Conservation (phyloP, 106 monocot species). For the Dioscorea zingiberensis region DNA sequence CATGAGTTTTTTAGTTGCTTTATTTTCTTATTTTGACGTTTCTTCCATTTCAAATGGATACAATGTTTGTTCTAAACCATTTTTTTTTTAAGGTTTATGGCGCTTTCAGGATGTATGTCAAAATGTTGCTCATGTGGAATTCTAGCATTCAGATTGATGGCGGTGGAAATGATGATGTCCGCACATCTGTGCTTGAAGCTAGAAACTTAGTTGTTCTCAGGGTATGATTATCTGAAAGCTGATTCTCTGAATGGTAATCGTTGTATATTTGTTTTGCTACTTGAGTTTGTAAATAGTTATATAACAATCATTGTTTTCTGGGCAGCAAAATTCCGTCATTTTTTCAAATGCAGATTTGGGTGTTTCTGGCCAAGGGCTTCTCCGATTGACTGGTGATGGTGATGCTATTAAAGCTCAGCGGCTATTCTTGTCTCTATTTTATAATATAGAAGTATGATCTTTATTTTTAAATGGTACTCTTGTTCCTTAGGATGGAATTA, state of each 20-base stretch:
- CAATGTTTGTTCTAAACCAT: too few species aligned
- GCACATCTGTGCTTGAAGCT: slow-evolving; percentile 74
- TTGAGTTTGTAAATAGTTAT: background rate
- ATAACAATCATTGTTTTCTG: slow-evolving; percentile 6
- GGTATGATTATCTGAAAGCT: slow-evolving; percentile 40
- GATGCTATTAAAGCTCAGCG: slow-evolving; percentile 84
- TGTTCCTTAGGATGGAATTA: too few species aligned
- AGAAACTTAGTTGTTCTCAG: slow-evolving; percentile 85
- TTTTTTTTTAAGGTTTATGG: slow-evolving; percentile 64
- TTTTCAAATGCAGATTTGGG: slow-evolving; percentile 80
- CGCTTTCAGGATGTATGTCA: slow-evolving; percentile 90
- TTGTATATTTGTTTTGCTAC: background rate
- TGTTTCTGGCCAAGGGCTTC: slow-evolving; percentile 86
- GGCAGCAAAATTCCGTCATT: slow-evolving; percentile 85
- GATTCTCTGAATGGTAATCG: background rate
- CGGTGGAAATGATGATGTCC: slow-evolving; percentile 62
- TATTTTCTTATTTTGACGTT: too few species aligned
- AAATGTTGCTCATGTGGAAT: slow-evolving; percentile 97
- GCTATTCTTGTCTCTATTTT: slow-evolving; percentile 85
- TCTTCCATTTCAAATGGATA: too few species aligned
- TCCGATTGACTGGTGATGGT: slow-evolving; percentile 74
- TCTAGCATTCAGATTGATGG: slow-evolving; percentile 87
- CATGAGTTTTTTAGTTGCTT: too few species aligned
- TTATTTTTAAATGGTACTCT: background rate
- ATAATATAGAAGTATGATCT: slow-evolving; percentile 76